Evolutionary conservation across 129 eudicot genomes (phyloP), one percentile per base, ranked within the genome.

Genomic region (Kitagawia praeruptora): DNA sequence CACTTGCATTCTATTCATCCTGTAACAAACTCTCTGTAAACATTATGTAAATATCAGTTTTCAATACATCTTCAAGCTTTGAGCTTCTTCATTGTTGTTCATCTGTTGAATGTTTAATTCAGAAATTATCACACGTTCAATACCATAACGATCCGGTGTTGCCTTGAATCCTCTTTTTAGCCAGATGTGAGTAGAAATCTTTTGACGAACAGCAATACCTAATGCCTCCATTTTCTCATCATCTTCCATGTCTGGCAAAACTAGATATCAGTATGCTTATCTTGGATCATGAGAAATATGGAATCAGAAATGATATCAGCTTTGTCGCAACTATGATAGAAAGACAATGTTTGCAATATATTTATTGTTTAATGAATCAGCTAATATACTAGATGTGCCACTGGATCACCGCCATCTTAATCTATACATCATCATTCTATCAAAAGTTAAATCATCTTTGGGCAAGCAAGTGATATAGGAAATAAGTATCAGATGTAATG

Each of bases 381-480:
- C 28, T 9, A 27, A 27, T 27, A 23, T 63, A 89, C 96, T 54
- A 95, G 81, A 85, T 92, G 97, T 41, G 98, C 96, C 97, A 92
- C 90, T 13, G 98, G 98, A 77, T 92, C 98, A 64, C 97, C 97
- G 92, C 93, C 96, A 95, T 88, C 97, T 84, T 28, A 87, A 71
- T 87, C 91, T 88, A 25, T 92, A 89, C 88, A 86, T 95, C 86
- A 90, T 80, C 90, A 90, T 84, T 14, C 83, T 87, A 75, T 95
- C 97, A 9, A 95, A 91, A 61, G 92, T 94, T 10, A 89, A 85
- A 81, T 95, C 97, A 86, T 95, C 98, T 88, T 96, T 95, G 85
- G 79, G 78, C 73, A 16, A 74, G 46, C 38, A 51, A 38, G 56
- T 38, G 70, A 14, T 58, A 25, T 15, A 47, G 41, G 61, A 77